These are phyloP conservation scores for Yueomyces sinensis DNA, from an alignment of 805 yeast genomes.

Conservation along the genomic window DNA sequence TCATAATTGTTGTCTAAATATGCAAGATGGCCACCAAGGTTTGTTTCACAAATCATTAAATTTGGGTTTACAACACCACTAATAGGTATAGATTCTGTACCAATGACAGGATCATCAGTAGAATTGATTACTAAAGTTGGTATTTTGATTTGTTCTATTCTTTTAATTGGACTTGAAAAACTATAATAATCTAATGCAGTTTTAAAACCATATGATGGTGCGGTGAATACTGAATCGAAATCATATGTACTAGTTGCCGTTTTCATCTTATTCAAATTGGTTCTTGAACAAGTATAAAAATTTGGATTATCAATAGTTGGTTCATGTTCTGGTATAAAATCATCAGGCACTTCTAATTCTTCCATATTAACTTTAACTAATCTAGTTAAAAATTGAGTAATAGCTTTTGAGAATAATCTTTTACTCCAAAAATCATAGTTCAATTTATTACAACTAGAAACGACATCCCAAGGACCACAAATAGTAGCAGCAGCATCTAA, in stretches of 20 bases:
- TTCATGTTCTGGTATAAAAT: slow-evolving; percentile 7
- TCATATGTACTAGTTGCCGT: slow-evolving; percentile 32
- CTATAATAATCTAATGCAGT: slow-evolving; percentile 51
- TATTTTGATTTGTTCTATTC: slow-evolving; percentile 41
- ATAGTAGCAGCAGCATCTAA: slow-evolving; percentile 45
- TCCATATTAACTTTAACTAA: slow-evolving; percentile 32
- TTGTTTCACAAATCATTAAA: slow-evolving; percentile 40
- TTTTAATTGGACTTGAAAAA: slow-evolving; percentile 47
- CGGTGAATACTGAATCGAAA: slow-evolving; percentile 51
- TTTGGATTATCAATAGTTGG: slow-evolving; percentile 13
- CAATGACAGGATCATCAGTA: slow-evolving; percentile 50
- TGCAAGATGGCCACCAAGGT: slow-evolving; percentile 63
- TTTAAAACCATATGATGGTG: slow-evolving; percentile 48
- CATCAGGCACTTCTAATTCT: slow-evolving; percentile 21
- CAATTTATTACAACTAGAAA: slow-evolving; percentile 36
- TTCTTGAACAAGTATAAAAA: slow-evolving; percentile 19
- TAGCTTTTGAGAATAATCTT: slow-evolving; percentile 30
- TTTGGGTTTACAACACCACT: slow-evolving; percentile 45
- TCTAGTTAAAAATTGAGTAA: slow-evolving; percentile 30
- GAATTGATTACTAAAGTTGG: slow-evolving; percentile 53
- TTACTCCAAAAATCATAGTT: slow-evolving; percentile 27
- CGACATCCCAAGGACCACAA: slow-evolving; percentile 63
- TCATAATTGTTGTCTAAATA: slow-evolving; percentile 31
- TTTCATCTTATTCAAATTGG: slow-evolving; percentile 25
- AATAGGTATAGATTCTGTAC: slow-evolving; percentile 36